Conservation (phyloP, 208 protist genomes). For the Jaenimonas drosophilae region DNA sequence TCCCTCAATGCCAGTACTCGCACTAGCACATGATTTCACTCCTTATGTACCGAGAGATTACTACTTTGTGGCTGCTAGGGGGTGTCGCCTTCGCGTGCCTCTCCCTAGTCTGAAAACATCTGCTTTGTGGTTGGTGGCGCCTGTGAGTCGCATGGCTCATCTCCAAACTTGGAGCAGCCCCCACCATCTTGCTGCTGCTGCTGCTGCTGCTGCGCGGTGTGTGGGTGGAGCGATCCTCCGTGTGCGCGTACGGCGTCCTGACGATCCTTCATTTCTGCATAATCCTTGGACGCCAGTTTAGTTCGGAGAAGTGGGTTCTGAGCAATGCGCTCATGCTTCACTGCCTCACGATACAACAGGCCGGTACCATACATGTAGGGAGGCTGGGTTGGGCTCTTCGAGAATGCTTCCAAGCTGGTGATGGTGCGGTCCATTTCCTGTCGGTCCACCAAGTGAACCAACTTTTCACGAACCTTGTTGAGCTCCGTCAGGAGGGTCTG, state of each 20-base stretch:
- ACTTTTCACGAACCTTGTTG: slow-evolving; percentile 69
- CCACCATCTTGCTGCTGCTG: slow-evolving; percentile 26
- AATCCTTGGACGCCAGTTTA: slow-evolving; percentile 50
- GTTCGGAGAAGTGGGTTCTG: slow-evolving; percentile 65
- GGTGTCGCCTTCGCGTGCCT: too few relatives aligned
- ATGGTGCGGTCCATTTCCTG: slow-evolving; percentile 75
- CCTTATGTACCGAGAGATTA: too few relatives aligned
- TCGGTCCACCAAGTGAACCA: slow-evolving; percentile 67
- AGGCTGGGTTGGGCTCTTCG: slow-evolving; percentile 34
- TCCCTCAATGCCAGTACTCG: too few relatives aligned
- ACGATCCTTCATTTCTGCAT: slow-evolving; percentile 44
- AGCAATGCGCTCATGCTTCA: slow-evolving; percentile 34
- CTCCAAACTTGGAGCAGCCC: slow-evolving; percentile 18
- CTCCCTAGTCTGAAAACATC: slow-evolving; percentile 31
- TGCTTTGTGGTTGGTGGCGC: slow-evolving; percentile 37
- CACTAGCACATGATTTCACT: too few relatives aligned
- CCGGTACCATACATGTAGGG: slow-evolving; percentile 73
- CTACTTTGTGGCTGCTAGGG: too few relatives aligned
- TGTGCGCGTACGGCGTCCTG: slow-evolving; percentile 37
- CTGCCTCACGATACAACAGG: slow-evolving; percentile 55
- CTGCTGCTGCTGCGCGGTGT: slow-evolving; percentile 41
- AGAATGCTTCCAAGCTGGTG: slow-evolving; percentile 48
- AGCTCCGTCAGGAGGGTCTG: slow-evolving; percentile 51
- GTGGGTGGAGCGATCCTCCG: slow-evolving; percentile 30
- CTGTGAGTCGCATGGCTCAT: slow-evolving; percentile 27